Evolutionary conservation across 495 filamentous ascomycete species (phyloP).

Genomic region (Paragyromitra xinjiangensis): DNA sequence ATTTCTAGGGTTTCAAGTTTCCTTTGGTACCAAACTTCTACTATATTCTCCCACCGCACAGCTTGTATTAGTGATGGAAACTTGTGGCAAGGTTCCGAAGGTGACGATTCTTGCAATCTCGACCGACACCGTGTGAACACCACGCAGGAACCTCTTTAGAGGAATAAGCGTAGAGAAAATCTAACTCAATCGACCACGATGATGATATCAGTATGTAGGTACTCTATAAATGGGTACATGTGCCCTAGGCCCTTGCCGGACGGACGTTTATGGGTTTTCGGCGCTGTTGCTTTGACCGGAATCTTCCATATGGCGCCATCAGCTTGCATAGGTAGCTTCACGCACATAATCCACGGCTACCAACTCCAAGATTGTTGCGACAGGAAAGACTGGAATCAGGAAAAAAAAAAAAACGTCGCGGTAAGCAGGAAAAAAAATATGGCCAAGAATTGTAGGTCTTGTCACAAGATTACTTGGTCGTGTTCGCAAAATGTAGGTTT

Average conservation of each 20-base stretch:
- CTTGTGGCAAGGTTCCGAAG: not conserved
- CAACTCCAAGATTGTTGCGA: slow-evolving; percentile 1
- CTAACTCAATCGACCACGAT: not conserved
- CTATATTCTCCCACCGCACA: not conserved
- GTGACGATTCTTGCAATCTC: slow-evolving; percentile 7
- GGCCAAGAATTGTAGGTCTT: not conserved
- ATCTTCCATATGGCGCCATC: slow-evolving; percentile 27
- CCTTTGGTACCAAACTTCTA: not conserved
- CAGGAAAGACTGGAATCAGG: not conserved
- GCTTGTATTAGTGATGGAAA: not conserved
- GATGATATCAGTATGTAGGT: slow-evolving; percentile 17
- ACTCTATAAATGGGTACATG: slow-evolving; percentile 4
- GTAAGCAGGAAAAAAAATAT: not conserved
- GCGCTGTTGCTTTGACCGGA: slow-evolving; percentile 11
- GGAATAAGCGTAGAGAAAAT: not conserved
- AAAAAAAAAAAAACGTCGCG: not conserved
- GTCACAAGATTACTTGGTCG: not conserved
- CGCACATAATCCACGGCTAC: slow-evolving; percentile 12
- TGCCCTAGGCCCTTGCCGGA: not conserved
- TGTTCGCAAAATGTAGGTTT: slow-evolving; percentile 1
- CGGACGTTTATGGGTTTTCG: not conserved
- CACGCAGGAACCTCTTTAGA: not conserved
- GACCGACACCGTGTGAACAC: not conserved
- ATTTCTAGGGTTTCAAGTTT: not conserved
- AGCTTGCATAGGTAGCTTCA: slow-evolving; percentile 11